Base-by-base conservation (phyloP, 1,284 basidiomycete genomes). In the Xanthoconium separans region DNA sequence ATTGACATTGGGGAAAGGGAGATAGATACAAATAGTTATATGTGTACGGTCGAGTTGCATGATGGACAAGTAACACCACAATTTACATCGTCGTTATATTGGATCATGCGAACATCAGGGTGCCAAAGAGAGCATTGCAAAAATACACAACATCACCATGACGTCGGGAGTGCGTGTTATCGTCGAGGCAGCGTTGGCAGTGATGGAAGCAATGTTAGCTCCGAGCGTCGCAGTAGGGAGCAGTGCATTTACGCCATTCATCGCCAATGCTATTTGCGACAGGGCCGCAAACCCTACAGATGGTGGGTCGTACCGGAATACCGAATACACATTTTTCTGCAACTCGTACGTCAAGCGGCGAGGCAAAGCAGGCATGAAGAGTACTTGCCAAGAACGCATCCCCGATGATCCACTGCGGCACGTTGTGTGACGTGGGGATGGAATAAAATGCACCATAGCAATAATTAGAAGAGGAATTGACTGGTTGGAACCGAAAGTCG, bases 261-360 rank as follows among this genome's bases (percentile, higher is more conserved):
- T 59, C 3, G 57, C 57, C 8, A 69, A 56, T 8, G 69, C 66
- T 3, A 50, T 48, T 12, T 58, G n/a, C 4, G 65, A 70, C 44
- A 71, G 48, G 3, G 65, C 56, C 33, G 69, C 65, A 43, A 67
- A 67, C 49, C 65, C 69, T 2, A 71, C 67, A 5, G 65, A 62
- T 1, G 67, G 67, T 22, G 69, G 69, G 33, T 59, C 6, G 20
- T 59, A 70, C 15, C 69, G 64, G 44, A 71, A 70, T 0, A 67
- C 60, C 2, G 65, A 65, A 52, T 71, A 71, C 48, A 71, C 69
- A 49, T 68, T 67, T 65, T 67, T 67, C 65, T 70, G 29, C 37
- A 39, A 22, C 8, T 6, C 20, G 6, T n/a, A 20, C 11, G 42
- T 65, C 45, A 63, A 45, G 37, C 16, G 18, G 6, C 22, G 22